Evolutionary conservation across 306 rosid genomes (phyloP).

Genomic region (Ochetophila trinervis): DNA sequence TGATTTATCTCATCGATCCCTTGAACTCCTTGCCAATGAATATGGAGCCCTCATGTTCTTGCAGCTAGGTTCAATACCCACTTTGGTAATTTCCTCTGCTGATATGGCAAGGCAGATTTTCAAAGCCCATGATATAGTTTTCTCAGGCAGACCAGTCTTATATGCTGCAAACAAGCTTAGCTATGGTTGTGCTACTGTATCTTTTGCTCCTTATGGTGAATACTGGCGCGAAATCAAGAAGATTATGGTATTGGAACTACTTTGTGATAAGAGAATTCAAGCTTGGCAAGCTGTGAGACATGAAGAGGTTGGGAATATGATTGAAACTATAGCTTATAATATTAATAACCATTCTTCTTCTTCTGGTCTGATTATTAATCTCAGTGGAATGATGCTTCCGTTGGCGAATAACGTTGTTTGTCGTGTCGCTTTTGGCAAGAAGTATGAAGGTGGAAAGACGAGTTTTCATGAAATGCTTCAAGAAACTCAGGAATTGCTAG

Average conservation of each 20-base stretch:
- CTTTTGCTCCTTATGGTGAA: conserved; percentile 39
- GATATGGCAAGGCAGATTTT: conserved; percentile 39
- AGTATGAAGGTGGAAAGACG: conserved; percentile 9
- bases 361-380: conserved; percentile 14
- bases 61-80: conserved; percentile 38
- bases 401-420: conserved; percentile 21
- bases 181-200: conserved; percentile 24
- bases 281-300: conserved; percentile 19
- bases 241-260: conserved; percentile 25
- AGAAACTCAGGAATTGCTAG: conserved; percentile 17
- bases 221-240: conserved; percentile 33
- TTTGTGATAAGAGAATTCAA: conserved; percentile 21
- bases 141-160: conserved; percentile 31
- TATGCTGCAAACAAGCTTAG: conserved; percentile 23
- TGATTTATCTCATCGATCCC: conserved; percentile 24
- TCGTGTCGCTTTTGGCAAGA: conserved; percentile 24
- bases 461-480: conserved; percentile 5
- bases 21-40: conserved; percentile 24
- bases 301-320: conserved; percentile 21
- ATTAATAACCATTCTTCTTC: background rate
- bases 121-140: conserved; percentile 36
- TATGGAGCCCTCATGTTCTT: conserved; percentile 53
- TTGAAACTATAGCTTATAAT: conserved; percentile 4
- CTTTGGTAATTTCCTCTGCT: conserved; percentile 46
- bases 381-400: conserved; percentile 10